These are phyloP conservation scores for Metrosideros polymorpha DNA, from an alignment of 441 rosid species.

Conservation along the genomic window DNA sequence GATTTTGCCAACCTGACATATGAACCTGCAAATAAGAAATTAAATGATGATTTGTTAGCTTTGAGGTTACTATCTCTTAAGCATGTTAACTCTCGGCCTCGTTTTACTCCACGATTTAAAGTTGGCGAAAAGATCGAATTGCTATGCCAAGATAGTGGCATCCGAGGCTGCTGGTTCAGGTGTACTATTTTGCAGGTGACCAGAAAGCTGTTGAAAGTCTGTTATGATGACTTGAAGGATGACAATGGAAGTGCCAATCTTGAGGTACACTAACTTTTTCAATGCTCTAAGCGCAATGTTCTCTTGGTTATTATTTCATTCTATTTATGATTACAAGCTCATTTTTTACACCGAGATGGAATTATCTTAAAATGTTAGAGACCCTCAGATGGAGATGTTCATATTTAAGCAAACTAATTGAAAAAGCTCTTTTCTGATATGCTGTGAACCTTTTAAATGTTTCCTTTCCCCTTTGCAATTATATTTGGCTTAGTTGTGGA, in stretches of 20 bases:
- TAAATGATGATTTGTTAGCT: conserved; percentile 37
- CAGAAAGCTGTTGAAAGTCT: conserved; percentile 60
- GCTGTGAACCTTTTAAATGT: neutral
- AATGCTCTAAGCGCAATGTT: neutral
- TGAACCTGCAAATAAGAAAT: conserved; percentile 32
- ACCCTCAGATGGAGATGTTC: neutral
- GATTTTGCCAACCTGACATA: conserved; percentile 13
- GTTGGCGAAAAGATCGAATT: conserved; percentile 69
- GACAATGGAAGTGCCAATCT: conserved; percentile 77
- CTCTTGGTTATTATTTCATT: neutral
- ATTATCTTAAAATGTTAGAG: neutral
- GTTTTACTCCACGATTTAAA: conserved; percentile 25
- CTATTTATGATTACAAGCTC: neutral
- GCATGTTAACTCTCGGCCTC: conserved; percentile 35
- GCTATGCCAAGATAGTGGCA: conserved; percentile 94
- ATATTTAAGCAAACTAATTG: neutral
- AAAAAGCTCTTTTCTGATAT: neutral
- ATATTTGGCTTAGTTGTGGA: neutral
- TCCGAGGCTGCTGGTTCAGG: conserved; percentile 98
- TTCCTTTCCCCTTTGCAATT: neutral
- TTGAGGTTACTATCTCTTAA: conserved; percentile 41
- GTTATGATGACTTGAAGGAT: conserved; percentile 77
- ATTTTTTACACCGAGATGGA: neutral
- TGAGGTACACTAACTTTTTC: conserved; percentile 48
- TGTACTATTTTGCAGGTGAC: conserved; percentile 67